Conservation (phyloP, 2,329 filamentous ascomycete species). For the Fusarium ambrosium region DNA sequence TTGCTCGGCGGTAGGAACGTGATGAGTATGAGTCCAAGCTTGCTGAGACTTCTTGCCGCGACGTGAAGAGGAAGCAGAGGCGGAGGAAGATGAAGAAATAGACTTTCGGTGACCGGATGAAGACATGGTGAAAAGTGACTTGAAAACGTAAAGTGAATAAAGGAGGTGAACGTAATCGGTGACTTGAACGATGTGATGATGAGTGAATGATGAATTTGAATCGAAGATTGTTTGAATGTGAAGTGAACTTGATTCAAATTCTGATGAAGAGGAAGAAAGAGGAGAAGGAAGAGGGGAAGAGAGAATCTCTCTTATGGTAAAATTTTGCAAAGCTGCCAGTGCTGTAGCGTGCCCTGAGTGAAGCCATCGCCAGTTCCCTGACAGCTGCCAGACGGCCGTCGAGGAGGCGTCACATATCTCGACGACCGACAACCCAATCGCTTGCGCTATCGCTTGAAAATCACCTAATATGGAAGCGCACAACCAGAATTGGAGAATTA, state of each 20-base stretch:
- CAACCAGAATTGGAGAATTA: neutral
- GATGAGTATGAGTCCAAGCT: conserved; percentile 38
- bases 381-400: conserved; percentile 4
- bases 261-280: neutral
- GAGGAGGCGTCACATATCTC: neutral
- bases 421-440: neutral
- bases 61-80: neutral
- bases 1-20: conserved; percentile 44
- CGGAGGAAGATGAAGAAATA: neutral
- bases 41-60: conserved; percentile 22
- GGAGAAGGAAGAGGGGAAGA: neutral
- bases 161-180: neutral
- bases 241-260: neutral
- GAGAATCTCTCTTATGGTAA: neutral
- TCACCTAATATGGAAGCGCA: neutral
- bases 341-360: neutral
- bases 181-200: neutral
- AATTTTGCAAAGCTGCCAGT: neutral
- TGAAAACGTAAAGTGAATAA: neutral
- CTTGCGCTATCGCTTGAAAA: neutral
- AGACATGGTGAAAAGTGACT: neutral
- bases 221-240: neutral
- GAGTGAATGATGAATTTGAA: neutral
- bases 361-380: neutral
- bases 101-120: neutral